Base-by-base conservation (phyloP, 331 rosid genomes). In the Telfairia occidentalis region DNA sequence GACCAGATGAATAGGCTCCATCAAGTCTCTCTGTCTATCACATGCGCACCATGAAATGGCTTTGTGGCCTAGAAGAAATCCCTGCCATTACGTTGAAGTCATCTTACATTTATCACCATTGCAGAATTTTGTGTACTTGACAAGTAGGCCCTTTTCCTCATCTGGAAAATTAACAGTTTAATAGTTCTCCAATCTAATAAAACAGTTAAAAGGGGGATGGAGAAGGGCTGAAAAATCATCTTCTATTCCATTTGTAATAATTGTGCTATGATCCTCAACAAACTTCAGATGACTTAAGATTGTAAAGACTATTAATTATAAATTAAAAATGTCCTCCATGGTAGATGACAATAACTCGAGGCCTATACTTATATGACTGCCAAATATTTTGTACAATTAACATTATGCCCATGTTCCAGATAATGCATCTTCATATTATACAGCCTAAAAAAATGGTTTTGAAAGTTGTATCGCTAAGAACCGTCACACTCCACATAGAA, bases 41-140 rank as follows among this genome's bases (percentile, higher is more conserved):
- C 87, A 79, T 55, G 58, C 55, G 70, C 81, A 77, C 85, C 84
- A 73, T 29, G 78, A 61, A 61, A 80, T 35, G 66, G 73, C 66
- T 84, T 79, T 79, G 89, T 88, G 92, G 95, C 81, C 77, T 40
- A 53, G 55, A 74, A 54, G 32, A 77, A 78, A 50, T 9, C 74
- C 74, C 61, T 85, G 79, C 24, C 61, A 82, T 43, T 18, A 18
- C 40, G 43, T 46, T 45, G 43, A 48, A 9, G 18, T 4, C 29
- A 30, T 71, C 60, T 16, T 16, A 12, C 38, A 43, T 69, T 6
- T 23, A 38, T 34, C 72, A 32, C 46, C 30, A 70, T 18, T 18
- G 71, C 21, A 0, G 71, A 34, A 29, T 35, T 60, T 7, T 60
- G 43, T 30, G 11, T 59, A 13, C 37, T 5, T 2, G 19, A 59